These are phyloP conservation scores for Malassezia arunalokei DNA, from an alignment of 1,284 basidiomycete genomes.

Conservation along the genomic window DNA sequence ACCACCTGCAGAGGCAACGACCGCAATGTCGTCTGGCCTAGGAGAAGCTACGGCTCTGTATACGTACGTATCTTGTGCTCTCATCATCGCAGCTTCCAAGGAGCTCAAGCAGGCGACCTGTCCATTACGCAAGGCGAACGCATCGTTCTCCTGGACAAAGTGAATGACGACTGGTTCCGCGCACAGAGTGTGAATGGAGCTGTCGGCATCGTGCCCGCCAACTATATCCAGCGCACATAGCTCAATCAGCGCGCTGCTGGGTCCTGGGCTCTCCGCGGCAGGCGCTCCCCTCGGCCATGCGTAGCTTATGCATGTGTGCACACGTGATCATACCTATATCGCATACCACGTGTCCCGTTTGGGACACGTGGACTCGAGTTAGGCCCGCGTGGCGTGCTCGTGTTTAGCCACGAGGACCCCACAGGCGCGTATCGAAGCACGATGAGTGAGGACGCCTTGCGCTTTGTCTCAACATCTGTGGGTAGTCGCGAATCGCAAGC, in stretches of 20 bases:
- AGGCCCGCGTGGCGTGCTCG: conserved; percentile 13
- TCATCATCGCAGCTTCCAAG: conserved; percentile 8
- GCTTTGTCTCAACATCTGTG: conserved; percentile 7
- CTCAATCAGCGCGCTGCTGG: background rate
- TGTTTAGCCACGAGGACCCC: conserved; percentile 17
- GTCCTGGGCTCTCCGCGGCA: no score
- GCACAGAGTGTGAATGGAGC: conserved; percentile 15
- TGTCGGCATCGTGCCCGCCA: conserved; percentile 28
- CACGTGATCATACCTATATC: background rate
- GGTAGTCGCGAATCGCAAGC: background rate
- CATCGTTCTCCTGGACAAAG: conserved; percentile 24
- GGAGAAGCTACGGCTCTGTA: conserved; percentile 13
- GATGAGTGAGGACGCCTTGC: conserved; percentile 11
- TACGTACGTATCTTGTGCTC: conserved; percentile 3
- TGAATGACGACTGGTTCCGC: conserved; percentile 38
- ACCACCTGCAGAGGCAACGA: background rate
- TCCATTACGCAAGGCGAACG: conserved; percentile 20
- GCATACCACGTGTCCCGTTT: background rate
- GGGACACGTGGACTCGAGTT: background rate
- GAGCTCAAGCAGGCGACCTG: conserved; percentile 27
- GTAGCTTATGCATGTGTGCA: background rate
- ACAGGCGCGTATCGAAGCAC: conserved; percentile 1
- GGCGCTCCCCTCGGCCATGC: no score
- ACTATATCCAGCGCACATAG: conserved; percentile 18
- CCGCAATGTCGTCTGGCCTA: background rate